These are phyloP conservation scores for Pichia insulana DNA, from an alignment of 805 yeast species.

Conservation along the genomic window DNA sequence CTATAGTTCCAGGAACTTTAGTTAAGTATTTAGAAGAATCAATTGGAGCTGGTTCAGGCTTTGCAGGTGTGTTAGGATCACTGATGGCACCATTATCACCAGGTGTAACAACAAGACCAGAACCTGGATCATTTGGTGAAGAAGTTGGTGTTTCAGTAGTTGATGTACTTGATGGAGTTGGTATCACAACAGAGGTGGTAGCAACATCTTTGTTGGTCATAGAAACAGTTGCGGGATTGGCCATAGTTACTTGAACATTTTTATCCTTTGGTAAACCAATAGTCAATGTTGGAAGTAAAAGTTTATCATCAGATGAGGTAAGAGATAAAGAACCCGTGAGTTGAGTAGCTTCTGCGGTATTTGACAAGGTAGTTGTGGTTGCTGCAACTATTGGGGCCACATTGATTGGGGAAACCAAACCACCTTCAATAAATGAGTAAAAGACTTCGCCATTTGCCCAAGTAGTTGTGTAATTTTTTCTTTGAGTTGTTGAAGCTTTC, in stretches of 20 bases:
- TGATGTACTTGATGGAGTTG: constrained; percentile 13
- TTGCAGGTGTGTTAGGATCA: constrained; percentile 18
- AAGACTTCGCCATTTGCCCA: constrained; percentile 11
- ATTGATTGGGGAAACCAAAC: constrained; percentile 1
- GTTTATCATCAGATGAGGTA: constrained; percentile 6
- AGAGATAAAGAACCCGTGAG: constrained; percentile 10
- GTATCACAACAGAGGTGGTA: constrained; percentile 13
- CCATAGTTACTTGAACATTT: constrained; percentile 7
- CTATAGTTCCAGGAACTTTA: constrained; percentile 47
- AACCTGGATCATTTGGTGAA: constrained; percentile 9
- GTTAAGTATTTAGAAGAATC: constrained; percentile 24
- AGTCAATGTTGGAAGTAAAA: constrained; percentile 8
- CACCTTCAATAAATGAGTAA: constrained; percentile 4
- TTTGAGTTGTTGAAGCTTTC: not conserved
- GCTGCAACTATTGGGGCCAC: constrained; percentile 11
- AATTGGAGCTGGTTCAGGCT: constrained; percentile 23
- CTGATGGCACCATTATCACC: not conserved
- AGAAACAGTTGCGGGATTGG: constrained; percentile 14
- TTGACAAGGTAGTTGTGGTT: constrained; percentile 13
- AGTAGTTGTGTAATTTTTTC: constrained; percentile 4
- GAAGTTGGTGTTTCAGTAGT: constrained; percentile 12
- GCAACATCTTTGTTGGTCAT: constrained; percentile 16
- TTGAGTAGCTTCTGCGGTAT: constrained; percentile 8
- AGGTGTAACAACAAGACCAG: constrained; percentile 8
- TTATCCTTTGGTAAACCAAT: constrained; percentile 12